Evolutionary conservation across 192 early-diverging fungal genomes (phyloP), one percentile per base, ranked within the genome.

Genomic region (Coemansia sp.): DNA sequence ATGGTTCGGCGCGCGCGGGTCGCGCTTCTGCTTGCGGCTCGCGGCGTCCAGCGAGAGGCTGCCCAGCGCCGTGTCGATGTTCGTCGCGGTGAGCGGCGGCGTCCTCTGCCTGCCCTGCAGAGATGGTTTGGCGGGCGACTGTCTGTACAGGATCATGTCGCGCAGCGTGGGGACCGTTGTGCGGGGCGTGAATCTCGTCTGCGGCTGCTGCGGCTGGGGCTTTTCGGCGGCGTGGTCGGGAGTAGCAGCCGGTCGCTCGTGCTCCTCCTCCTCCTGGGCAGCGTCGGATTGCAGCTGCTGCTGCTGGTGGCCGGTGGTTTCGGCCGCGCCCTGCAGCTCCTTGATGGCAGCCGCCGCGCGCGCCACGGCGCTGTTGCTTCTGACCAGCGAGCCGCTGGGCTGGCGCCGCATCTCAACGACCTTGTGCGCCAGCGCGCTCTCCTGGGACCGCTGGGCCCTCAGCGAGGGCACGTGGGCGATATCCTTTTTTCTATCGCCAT

Each of bases 331-430:
- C 47, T 82, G 74, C 37, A 83, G 63, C 8, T 64, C 64, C 69
- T 74, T 83, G 37, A 77, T 75, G 0, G 80, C 80, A 7, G 67
- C 80, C 10, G 72, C 75, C 0, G 80, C 72, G 15, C 74, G 72
- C 9, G 75, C 80, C n/a, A 75, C 80, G 19, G 80, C 75, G 21
- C 75, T 83, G 57, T 83, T 83, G 63, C 75, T 83, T 7, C 80
- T 40, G 11, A 41, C 52, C 1, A 83, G 61, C n/a, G 49, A 44
- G 5, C 54, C 63, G 23, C 52, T 54, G 9, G 52, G 52, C 52
- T 54, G 52, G 19, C 52, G 19, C 23, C 52, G 21, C 45, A 53
- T 15, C 18, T 60, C 40, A 0, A 21, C 56, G n/a, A 42, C 61
- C 62, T 65, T 64, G n/a, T 32, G 54, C 32, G 56, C 23, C 16